Base-by-base conservation (phyloP, 345 rosid genomes). In the Toxicodendron radicans region DNA sequence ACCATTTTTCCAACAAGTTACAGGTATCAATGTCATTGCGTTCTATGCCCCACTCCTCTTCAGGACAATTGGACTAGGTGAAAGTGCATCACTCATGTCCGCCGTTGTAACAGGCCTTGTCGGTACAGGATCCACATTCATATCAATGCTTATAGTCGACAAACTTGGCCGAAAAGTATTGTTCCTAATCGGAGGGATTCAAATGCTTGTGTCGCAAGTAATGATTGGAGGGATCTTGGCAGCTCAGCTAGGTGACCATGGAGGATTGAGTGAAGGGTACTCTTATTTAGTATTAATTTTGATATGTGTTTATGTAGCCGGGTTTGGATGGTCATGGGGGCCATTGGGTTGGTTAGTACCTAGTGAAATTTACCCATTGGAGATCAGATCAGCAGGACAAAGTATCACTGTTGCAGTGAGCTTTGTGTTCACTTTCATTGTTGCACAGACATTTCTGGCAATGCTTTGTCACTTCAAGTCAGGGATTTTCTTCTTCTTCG, bases 1-100 rank as follows among this genome's bases (percentile, higher is more conserved):
- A 72, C 97, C 98, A 4, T 84, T 89, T 68, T 91, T 89, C 78
- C 94, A 90, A 60, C 90, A 87, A 63, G 90, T 90, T 30, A 91
- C 97, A 0, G 96, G 97, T 1, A 88, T 94, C 75, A 85, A 94
- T 23, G 90, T 90, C 68, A 86, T 90, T 0, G 73, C 78, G 52
- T 94, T 94, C 77, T 91, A 94, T 16, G 91, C 93, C 0, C 96
- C 97, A 5, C 71, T 92, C 27, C 77, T 92, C 21, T 89, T 88
- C 75, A 79, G 91, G 79, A 87, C 93, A 66, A 81, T 92, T 3
- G 96, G 97, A 1, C 80, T 87, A 11, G 88, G 91, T 18, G 91
- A 84, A 54, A 89, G 90, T 17, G 84, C 86, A 32, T 85, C 96
- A 0, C 83, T 89, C 62, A 49, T 89, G 88, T 85, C 98, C 0